Evolutionary conservation across 306 rosid species (phyloP).

Genomic region (Fragaria ananassa): DNA sequence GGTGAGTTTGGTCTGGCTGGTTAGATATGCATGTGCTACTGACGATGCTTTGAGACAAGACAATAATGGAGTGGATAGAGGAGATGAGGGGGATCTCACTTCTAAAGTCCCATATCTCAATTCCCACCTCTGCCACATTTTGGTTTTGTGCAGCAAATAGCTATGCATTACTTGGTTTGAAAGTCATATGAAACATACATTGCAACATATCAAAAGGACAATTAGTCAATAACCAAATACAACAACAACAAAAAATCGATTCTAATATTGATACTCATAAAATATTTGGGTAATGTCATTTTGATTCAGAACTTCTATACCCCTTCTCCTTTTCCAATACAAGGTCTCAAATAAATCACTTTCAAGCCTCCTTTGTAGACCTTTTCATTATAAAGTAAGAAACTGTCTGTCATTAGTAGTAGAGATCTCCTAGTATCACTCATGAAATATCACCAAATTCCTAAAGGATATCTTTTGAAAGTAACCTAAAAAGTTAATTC

Average conservation of each 20-base stretch:
- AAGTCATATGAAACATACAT: background rate
- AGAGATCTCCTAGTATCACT: background rate
- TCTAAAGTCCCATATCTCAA: background rate
- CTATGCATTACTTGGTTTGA: background rate
- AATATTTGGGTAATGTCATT: background rate
- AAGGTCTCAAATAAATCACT: background rate
- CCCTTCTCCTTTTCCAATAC: background rate
- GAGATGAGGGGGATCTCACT: background rate
- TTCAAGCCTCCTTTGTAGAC: background rate
- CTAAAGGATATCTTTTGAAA: background rate
- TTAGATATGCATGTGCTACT: background rate
- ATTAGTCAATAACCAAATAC: background rate
- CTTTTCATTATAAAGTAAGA: background rate
- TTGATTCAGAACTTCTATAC: background rate
- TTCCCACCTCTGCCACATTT: background rate
- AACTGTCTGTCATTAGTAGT: background rate
- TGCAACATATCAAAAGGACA: background rate
- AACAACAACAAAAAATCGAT: background rate
- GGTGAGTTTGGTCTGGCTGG: background rate
- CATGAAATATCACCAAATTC: background rate
- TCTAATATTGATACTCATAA: background rate
- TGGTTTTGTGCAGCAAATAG: background rate
- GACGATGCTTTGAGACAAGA: background rate
- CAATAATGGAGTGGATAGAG: background rate
- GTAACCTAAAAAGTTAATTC: background rate